phyloP scores from a whole-genome alignment of 116 monocot species.

The Posidonia oceanica region DNA sequence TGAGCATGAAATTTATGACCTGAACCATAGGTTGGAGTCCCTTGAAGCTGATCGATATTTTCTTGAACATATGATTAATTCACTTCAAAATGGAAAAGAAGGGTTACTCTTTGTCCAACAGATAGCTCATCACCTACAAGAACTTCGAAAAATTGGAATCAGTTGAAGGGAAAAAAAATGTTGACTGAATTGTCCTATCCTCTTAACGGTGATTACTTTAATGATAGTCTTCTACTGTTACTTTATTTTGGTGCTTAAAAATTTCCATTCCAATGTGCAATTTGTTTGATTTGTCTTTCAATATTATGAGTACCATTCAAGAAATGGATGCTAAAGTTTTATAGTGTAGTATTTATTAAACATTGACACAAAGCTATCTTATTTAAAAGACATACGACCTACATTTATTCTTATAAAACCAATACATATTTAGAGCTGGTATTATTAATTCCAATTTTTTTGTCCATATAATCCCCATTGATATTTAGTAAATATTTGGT shows the following conservation, averaged over 20 bases:
- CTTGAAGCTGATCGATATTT: constrained; percentile 75
- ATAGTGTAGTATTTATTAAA: too few species aligned
- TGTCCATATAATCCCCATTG: too few species aligned
- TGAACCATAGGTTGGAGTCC: constrained; percentile 60
- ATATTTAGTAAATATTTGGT: too few species aligned
- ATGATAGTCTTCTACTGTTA: not conserved
- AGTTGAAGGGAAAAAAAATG: constrained; percentile 1
- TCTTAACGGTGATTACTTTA: not conserved
- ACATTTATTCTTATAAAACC: too few species aligned
- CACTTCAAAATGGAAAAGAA: constrained; percentile 61
- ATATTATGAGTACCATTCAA: too few species aligned
- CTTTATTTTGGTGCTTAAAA: not conserved
- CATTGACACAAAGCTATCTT: too few species aligned
- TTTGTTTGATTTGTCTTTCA: too few species aligned
- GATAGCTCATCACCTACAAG: constrained; percentile 53
- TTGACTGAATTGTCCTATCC: not conserved
- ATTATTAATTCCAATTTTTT: too few species aligned
- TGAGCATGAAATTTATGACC: constrained; percentile 36
- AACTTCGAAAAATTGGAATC: constrained; percentile 40
- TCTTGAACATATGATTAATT: constrained; percentile 72
- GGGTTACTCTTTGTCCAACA: constrained; percentile 56
- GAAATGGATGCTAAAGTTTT: too few species aligned
- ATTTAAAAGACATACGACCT: too few species aligned
- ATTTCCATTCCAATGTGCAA: too few species aligned
- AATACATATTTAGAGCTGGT: too few species aligned